A percentile compares a stretch with the other conserved stretches of the same genome.
These are phyloP conservation scores for Pleurozium schreberi DNA, from an alignment of 225 moss, liverwort and hornwort genomes.

Conservation along the genomic window DNA sequence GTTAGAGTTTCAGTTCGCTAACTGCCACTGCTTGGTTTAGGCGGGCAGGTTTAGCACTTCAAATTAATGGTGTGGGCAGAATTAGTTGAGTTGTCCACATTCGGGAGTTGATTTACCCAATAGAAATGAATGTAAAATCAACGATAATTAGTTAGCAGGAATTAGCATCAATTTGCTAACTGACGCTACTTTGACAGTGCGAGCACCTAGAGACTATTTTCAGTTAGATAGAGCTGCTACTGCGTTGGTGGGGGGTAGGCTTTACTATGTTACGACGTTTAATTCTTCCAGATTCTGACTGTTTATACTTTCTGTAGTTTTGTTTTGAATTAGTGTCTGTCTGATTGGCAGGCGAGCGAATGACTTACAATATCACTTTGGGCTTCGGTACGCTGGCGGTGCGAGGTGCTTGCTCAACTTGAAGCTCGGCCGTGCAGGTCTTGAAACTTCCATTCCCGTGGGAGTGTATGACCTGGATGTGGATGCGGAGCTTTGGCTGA, in stretches of 20 bases:
- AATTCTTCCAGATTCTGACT: not conserved
- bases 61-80: not conserved
- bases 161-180: not conserved
- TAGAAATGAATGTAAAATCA: not conserved
- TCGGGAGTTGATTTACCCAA: not conserved
- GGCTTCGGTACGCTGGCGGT: conserved; percentile 82
- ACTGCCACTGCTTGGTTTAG: not conserved
- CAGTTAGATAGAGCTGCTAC: not conserved
- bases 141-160: too few relatives aligned
- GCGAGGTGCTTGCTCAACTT: conserved; percentile 76
- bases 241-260: not conserved
- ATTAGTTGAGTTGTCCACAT: not conserved
- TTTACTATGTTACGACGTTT: not conserved
- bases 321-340: not conserved
- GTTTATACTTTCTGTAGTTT: not conserved
- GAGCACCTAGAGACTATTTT: too few relatives aligned
- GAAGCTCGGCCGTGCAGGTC: conserved; percentile 61
- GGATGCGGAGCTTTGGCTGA: conserved; percentile 92
- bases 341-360: conserved; percentile 60
- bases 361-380: conserved; percentile 92
- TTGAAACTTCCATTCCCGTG: conserved; percentile 70
- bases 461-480: conserved; percentile 93
- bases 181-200: not conserved
- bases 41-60: not conserved
- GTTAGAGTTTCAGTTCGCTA: not conserved